These are phyloP conservation scores for Diaporthe nobilis DNA, from an alignment of 2,329 filamentous ascomycete species.

Conservation along the genomic window DNA sequence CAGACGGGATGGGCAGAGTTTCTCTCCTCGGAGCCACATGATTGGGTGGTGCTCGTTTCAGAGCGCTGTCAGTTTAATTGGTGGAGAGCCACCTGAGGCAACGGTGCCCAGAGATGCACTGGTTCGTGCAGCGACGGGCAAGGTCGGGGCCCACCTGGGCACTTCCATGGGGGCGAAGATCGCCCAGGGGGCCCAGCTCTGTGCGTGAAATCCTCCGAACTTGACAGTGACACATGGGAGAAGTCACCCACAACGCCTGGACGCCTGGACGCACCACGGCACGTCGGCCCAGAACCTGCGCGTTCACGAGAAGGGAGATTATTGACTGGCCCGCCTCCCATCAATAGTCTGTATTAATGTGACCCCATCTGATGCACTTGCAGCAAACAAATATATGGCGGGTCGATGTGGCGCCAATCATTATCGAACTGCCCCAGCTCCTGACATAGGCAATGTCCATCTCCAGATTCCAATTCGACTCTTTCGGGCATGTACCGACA, in stretches of 20 bases:
- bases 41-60: conserved; percentile 40
- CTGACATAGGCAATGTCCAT: conserved; percentile 33
- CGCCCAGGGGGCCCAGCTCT: conserved; percentile 34
- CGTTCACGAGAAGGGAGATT: conserved; percentile 28
- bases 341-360: conserved; percentile 32
- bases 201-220: conserved; percentile 20
- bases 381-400: conserved; percentile 35
- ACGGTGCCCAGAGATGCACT: conserved; percentile 28
- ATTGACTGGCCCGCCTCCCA: conserved; percentile 31
- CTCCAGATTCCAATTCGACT: conserved; percentile 26
- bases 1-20: conserved; percentile 31
- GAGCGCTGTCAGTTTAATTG: conserved; percentile 39
- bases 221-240: conserved; percentile 35
- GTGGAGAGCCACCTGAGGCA: conserved; percentile 37
- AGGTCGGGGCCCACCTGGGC: conserved; percentile 26
- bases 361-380: conserved; percentile 32
- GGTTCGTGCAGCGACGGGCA: conserved; percentile 32
- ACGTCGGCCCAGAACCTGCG: conserved; percentile 35
- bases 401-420: conserved; percentile 34
- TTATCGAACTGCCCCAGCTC: conserved; percentile 26
- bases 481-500: conserved; percentile 38
- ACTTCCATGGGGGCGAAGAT: conserved; percentile 36
- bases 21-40: conserved; percentile 25
- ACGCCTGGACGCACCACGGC: conserved; percentile 28
- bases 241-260: conserved; percentile 29